phyloP scores from a whole-genome alignment of 2,329 filamentous ascomycete genomes.

The Thyridium curvatum region DNA sequence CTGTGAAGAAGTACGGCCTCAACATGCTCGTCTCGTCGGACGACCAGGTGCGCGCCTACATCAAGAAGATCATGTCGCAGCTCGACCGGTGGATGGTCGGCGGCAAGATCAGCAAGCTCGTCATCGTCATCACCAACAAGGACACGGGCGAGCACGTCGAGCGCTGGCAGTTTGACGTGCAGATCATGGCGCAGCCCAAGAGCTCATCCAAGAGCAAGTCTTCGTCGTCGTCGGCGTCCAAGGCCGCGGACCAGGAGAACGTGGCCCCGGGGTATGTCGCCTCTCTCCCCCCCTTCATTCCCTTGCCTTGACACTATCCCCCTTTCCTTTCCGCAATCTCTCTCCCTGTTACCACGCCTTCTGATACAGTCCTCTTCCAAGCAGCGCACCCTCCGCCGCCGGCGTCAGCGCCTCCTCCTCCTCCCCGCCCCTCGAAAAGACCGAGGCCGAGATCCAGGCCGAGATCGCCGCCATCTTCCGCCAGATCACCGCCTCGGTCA shows the following conservation, averaged over 20 bases:
- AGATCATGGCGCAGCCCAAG: constrained; percentile 28
- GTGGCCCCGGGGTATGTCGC: constrained; percentile 41
- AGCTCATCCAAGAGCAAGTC: constrained; percentile 33
- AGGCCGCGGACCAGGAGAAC: constrained; percentile 64
- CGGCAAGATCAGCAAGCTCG: constrained; percentile 94
- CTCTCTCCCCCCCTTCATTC: background rate
- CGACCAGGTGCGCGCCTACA: constrained; percentile 97
- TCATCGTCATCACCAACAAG: constrained; percentile 94
- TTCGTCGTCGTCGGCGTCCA: constrained; percentile 45
- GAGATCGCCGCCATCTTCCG: constrained; percentile 97
- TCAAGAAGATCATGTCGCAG: constrained; percentile 98
- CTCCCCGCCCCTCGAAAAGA: constrained; percentile 63
- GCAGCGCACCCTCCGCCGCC: constrained; percentile 3
- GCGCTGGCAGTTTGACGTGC: constrained; percentile 87
- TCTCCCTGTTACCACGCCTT: too few relatives aligned
- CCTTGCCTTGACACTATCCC: too few relatives aligned
- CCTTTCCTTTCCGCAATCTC: too few relatives aligned
- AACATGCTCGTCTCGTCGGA: constrained; percentile 97
- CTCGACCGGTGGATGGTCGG: constrained; percentile 96
- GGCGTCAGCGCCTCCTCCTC: too few relatives aligned
- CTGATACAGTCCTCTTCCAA: too few relatives aligned
- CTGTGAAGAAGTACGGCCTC: constrained; percentile 98
- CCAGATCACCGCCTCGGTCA: constrained; percentile 96
- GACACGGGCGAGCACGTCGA: constrained; percentile 95
- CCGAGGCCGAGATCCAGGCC: constrained; percentile 86